Conservation (phyloP, 108 stramenopile species). For the Cyclotella cryptica region DNA sequence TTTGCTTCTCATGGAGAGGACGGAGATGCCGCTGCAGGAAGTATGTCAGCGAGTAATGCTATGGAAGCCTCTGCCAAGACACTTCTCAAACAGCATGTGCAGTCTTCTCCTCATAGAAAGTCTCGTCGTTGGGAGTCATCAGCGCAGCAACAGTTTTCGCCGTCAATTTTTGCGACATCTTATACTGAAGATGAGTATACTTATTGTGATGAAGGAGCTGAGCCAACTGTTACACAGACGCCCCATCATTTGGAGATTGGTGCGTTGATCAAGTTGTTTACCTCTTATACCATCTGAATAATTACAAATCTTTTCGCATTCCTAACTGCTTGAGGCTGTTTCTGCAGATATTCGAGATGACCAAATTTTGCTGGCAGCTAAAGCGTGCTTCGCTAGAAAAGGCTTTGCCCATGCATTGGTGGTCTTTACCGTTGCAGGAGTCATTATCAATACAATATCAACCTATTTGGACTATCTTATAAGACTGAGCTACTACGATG, state of each 20-base stretch:
- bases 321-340: too few relatives aligned
- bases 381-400: constrained; percentile 75
- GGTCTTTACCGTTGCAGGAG: constrained; percentile 77
- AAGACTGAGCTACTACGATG: constrained; percentile 63
- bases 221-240: constrained; percentile 78
- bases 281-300: too few relatives aligned
- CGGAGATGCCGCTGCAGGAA: constrained; percentile 5
- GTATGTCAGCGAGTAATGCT: not conserved
- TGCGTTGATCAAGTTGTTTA: not conserved
- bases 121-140: not conserved
- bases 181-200: constrained; percentile 41
- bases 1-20: constrained; percentile 1
- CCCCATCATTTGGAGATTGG: constrained; percentile 78
- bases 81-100: constrained; percentile 32
- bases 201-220: constrained; percentile 63
- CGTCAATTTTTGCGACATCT: constrained; percentile 19
- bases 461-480: constrained; percentile 90
- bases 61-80: constrained; percentile 30
- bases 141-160: constrained; percentile 2
- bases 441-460: constrained; percentile 84
- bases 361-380: constrained; percentile 74
- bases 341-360: constrained; percentile 76
- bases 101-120: not conserved
- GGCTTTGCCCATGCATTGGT: constrained; percentile 84
- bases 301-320: too few relatives aligned